phyloP scores from a whole-genome alignment of 495 filamentous ascomycete genomes.

The Penicillium turbatum region DNA sequence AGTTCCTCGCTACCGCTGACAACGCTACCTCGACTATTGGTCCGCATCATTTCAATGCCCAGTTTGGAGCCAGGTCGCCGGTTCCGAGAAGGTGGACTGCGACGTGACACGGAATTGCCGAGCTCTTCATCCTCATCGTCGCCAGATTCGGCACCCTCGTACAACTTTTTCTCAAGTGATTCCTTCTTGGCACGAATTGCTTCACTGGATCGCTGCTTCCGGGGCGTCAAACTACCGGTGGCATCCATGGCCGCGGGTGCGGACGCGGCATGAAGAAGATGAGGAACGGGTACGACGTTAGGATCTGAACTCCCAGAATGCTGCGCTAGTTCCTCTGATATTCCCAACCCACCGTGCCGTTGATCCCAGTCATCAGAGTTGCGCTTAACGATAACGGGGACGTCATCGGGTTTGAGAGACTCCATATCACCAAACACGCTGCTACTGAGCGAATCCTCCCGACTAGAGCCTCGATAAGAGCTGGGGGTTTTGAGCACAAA shows the following conservation, averaged over 20 bases:
- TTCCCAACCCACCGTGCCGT: conserved; percentile 62
- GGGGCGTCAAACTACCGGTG: conserved; percentile 41
- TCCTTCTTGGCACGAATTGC: conserved; percentile 72
- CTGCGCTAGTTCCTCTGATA: conserved; percentile 47
- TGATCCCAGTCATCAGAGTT: conserved; percentile 72
- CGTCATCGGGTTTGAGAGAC: conserved; percentile 70
- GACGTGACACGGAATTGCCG: conserved; percentile 54
- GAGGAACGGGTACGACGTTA: conserved; percentile 41
- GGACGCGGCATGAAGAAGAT: conserved; percentile 59
- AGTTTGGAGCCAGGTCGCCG: conserved; percentile 70
- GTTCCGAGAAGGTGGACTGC: conserved; percentile 50
- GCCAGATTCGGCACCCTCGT: conserved; percentile 78
- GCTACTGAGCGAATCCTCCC: conserved; percentile 81
- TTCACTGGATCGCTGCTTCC: conserved; percentile 72
- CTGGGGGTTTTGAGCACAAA: conserved; percentile 65
- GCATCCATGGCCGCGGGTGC: conserved; percentile 62
- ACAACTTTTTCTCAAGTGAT: conserved; percentile 66
- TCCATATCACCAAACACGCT: conserved; percentile 84
- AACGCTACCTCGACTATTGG: conserved; percentile 84
- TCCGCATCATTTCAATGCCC: conserved; percentile 92
- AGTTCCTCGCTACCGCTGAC: conserved; percentile 50
- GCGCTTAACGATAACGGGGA: conserved; percentile 68
- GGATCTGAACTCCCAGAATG: conserved; percentile 24
- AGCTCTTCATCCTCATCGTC: conserved; percentile 93
- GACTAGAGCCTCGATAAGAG: conserved; percentile 71